phyloP scores from a whole-genome alignment of 169 alveolate species.

The Plasmodium malariae region DNA sequence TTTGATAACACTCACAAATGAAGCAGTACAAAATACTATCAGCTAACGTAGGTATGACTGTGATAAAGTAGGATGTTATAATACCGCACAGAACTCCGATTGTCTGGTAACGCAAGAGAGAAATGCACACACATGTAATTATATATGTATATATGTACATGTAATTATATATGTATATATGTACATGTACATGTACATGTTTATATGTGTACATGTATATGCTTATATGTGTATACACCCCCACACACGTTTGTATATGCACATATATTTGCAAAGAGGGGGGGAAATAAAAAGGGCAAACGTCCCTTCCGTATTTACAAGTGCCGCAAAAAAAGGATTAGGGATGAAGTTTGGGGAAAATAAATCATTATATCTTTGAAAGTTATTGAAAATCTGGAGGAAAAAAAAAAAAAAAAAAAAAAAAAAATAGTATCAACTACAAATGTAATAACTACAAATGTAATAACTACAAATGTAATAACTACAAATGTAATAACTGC shows the following conservation, averaged over 20 bases:
- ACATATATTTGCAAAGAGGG: background rate
- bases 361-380: conserved; percentile 36
- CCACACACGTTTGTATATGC: too few species aligned
- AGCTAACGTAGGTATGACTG: conserved; percentile 31
- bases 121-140: background rate
- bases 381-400: conserved; percentile 44
- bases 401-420: background rate
- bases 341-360: conserved; percentile 44
- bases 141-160: background rate
- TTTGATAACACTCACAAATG: conserved; percentile 67
- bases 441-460: background rate
- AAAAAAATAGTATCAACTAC: background rate
- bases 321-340: conserved; percentile 57
- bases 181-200: background rate
- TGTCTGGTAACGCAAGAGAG: conserved; percentile 1
- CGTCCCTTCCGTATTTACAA: conserved; percentile 17
- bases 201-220: too few species aligned
- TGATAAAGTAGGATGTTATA: conserved; percentile 52
- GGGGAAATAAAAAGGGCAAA: background rate
- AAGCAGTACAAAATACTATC: conserved; percentile 58
- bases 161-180: background rate
- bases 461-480: background rate
- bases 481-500: too few species aligned
- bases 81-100: conserved; percentile 55
- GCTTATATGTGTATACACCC: too few species aligned